Evolutionary conservation across 345 rosid genomes (phyloP), one percentile per base, ranked within the genome.

Genomic region (Pistacia vera): DNA sequence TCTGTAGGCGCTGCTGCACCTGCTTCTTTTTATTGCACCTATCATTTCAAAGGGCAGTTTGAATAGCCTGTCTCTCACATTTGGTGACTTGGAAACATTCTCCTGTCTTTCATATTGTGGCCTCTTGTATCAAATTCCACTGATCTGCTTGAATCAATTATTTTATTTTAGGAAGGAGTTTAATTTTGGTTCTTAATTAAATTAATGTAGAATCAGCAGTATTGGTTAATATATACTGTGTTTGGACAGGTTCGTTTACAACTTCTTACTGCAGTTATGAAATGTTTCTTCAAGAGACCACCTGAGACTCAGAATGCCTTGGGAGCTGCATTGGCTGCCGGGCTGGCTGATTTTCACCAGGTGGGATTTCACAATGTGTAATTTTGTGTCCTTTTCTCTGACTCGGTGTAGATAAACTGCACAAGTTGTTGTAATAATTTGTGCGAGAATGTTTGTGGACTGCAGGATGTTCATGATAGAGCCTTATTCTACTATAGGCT

Each of bases 381-480:
- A 52, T 30, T 5, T 16, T 2, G 12, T 11, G 59, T 46, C 22
- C 4, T 66, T 63, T 52, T 35, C 59, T 38, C 60, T 16, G 48
- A 51, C 46, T 41, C 46, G 5, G 7, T 41, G 41, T 20, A 11
- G 41, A 38, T 20, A 38, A 68, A 51, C 59, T 58, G 18, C 41
- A 51, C 16, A 63, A 68, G 69, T 73, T 41, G 22, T 44, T 64
- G 46, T 68, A 64, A 38, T 52, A 61, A 46, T 66, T 76, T 73
- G 55, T 72, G 52, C 28, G 12, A 59, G 67, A 63, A 70, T 13
- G 18, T 41, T 48, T 17, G 63, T 72, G 75, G 65, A 73, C 75
- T 81, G 81, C 91, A 96, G 98, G 99, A 96, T 87, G 98, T 96
- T 86, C 99, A 96, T 81, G 99, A 96, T 76, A 86, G 99, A 83